phyloP scores from a whole-genome alignment of 164 flowering plant species.

The Litsea cubeba region DNA sequence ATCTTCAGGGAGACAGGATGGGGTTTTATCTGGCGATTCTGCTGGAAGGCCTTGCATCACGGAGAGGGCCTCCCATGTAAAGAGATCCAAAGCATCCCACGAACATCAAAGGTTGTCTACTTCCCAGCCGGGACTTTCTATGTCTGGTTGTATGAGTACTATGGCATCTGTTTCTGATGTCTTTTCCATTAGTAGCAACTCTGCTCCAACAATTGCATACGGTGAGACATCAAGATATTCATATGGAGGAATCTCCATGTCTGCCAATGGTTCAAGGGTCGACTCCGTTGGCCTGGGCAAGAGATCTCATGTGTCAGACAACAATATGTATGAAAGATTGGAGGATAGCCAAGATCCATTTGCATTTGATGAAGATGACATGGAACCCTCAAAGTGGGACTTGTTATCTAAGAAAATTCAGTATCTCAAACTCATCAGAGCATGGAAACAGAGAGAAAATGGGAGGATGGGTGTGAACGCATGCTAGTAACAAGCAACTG shows the following conservation, averaged over 20 bases:
- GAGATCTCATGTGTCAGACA: conserved; percentile 21
- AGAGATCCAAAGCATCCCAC: conserved; percentile 28
- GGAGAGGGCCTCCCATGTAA: conserved; percentile 25
- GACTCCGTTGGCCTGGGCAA: conserved; percentile 18
- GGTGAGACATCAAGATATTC: conserved; percentile 34
- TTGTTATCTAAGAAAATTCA: conserved; percentile 37
- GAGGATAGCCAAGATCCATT: conserved; percentile 82
- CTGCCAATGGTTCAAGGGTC: conserved; percentile 24
- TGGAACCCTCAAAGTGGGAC: conserved; percentile 82
- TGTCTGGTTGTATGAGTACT: conserved; percentile 39
- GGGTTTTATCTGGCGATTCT: conserved; percentile 24
- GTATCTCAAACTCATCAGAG: conserved; percentile 28
- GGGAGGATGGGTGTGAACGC: conserved; percentile 29
- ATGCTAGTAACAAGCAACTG: conserved; percentile 28
- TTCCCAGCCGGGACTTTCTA: conserved; percentile 19
- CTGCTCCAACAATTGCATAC: conserved; percentile 41
- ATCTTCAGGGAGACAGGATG: conserved; percentile 37
- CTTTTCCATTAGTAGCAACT: conserved; percentile 24
- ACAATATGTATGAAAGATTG: conserved; percentile 16
- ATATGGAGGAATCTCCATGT: conserved; percentile 14
- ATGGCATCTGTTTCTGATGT: conserved; percentile 25
- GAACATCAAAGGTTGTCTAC: conserved; percentile 27
- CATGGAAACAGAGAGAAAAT: conserved; percentile 21
- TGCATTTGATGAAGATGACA: conserved; percentile 85
- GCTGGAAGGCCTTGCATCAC: conserved; percentile 25